Evolutionary conservation across 176 grass and related monocot species (phyloP), one percentile per base, ranked within the genome.

Genomic region (Juncus inflexus): DNA sequence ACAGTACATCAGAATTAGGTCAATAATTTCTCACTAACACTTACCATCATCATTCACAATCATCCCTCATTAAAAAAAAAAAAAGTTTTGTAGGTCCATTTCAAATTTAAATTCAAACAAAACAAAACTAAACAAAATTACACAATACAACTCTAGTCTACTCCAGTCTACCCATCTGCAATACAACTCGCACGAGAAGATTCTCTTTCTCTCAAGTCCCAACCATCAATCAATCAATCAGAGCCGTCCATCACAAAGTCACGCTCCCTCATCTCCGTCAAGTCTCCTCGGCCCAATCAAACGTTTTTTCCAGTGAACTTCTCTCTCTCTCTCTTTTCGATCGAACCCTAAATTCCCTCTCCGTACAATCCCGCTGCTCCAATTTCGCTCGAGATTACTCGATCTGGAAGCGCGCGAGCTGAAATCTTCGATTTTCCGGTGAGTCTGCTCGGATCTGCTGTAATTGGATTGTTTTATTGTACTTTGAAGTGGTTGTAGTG

Each of bases 321-420:
- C 47, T 3, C 7, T 58, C 37, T 58, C 15, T 37, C 43, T 19
- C 3, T 63, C 49, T 11, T 16, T 51, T 78, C 28, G 67, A 72
- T 72, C 69, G 58, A 45, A 79, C 62, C 61, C 67, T 66, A 41
- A 61, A 71, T 52, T 52, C 40, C 45, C 52, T 37, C 60, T 7
- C 15, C 16, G 5, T 35, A 1, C 11, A 3, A 4, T 4, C 42
- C 12, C 55, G n/a, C 55, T 9, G 3, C 5, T 28, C 15, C 10
- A 62, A 61, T 57, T 41, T 1, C 3, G 11, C 11, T 5, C 13
- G 9, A 37, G n/a, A 10, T 41, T 36, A 16, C 53, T 12, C 16
- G 62, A 64, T 70, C 52, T 35, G 4, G 3, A 36, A 63, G 3
- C 71, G 4, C 35, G 11, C 15, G 13, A 4, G 49, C 47, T 70